Evolutionary conservation across 2,329 filamentous ascomycete genomes (phyloP).

Genomic region (Zymoseptoria pseudotritici): DNA sequence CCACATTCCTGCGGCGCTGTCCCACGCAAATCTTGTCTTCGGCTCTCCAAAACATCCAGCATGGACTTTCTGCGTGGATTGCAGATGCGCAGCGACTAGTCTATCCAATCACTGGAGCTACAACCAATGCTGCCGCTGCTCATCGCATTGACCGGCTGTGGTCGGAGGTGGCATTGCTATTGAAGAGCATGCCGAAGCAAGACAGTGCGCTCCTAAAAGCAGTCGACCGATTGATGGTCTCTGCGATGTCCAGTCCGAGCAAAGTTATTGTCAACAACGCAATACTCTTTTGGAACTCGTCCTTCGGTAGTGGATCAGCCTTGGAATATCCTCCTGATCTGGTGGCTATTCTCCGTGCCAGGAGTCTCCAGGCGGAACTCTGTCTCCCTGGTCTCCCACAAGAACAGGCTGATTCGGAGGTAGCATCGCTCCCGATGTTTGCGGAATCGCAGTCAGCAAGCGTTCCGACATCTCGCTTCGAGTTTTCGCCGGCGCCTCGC

Average conservation of each 20-base stretch:
- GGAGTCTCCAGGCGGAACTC: conserved; percentile 50
- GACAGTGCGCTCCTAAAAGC: conserved; percentile 49
- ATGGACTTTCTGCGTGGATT: conserved; percentile 57
- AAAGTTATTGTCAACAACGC: conserved; percentile 45
- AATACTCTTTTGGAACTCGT: conserved; percentile 60
- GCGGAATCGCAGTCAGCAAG: conserved; percentile 15
- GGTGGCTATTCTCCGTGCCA: conserved; percentile 52
- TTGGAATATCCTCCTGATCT: conserved; percentile 57
- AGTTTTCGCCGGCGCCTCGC: not conserved
- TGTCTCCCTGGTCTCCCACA: conserved; percentile 43
- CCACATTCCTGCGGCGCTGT: conserved; percentile 31
- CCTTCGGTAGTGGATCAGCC: conserved; percentile 54
- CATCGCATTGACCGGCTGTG: conserved; percentile 33
- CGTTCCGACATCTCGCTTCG: not conserved
- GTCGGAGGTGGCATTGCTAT: conserved; percentile 41
- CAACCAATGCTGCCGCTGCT: not conserved
- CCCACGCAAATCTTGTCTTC: conserved; percentile 45
- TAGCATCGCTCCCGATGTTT: conserved; percentile 21
- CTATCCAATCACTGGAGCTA: conserved; percentile 4
- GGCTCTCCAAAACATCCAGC: conserved; percentile 54
- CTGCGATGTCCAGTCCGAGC: conserved; percentile 48
- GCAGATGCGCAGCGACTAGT: conserved; percentile 41
- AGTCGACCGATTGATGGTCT: conserved; percentile 44
- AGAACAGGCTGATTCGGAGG: conserved; percentile 31
- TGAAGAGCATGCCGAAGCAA: conserved; percentile 54